Conservation (phyloP, 2,329 filamentous ascomycete species). For the Botrytis hyacinthi region DNA sequence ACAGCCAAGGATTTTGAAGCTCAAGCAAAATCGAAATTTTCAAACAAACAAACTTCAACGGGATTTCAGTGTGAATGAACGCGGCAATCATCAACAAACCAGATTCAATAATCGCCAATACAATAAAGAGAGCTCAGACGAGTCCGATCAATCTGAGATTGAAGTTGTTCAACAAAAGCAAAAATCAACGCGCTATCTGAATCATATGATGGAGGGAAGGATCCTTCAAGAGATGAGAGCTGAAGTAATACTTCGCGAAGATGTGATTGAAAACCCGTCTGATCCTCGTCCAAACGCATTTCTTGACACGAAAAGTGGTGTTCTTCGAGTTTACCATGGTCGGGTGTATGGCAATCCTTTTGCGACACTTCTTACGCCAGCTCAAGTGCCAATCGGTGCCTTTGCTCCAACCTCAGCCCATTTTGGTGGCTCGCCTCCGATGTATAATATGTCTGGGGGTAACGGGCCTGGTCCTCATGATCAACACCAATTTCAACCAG, state of each 20-base stretch:
- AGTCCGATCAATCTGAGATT: neutral
- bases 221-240: constrained; percentile 18
- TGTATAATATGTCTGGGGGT: neutral
- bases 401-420: constrained; percentile 25
- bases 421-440: constrained; percentile 38
- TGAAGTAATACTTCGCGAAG: constrained; percentile 44
- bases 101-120: neutral
- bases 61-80: neutral
- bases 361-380: constrained; percentile 48
- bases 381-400: constrained; percentile 43
- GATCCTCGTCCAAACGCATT: constrained; percentile 61
- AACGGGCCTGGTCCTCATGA: neutral
- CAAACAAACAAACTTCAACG: neutral
- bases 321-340: constrained; percentile 58
- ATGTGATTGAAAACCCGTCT: constrained; percentile 50
- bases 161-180: neutral
- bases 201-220: constrained; percentile 10
- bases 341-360: constrained; percentile 53
- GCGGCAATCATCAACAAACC: neutral
- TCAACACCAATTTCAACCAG: constrained; percentile 10
- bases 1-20: neutral
- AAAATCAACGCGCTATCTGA: neutral
- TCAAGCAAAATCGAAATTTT: neutral
- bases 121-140: constrained; percentile 5
- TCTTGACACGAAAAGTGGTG: constrained; percentile 51